These are phyloP conservation scores for Cerrena zonata DNA, from an alignment of 1,284 basidiomycete species.

Conservation along the genomic window DNA sequence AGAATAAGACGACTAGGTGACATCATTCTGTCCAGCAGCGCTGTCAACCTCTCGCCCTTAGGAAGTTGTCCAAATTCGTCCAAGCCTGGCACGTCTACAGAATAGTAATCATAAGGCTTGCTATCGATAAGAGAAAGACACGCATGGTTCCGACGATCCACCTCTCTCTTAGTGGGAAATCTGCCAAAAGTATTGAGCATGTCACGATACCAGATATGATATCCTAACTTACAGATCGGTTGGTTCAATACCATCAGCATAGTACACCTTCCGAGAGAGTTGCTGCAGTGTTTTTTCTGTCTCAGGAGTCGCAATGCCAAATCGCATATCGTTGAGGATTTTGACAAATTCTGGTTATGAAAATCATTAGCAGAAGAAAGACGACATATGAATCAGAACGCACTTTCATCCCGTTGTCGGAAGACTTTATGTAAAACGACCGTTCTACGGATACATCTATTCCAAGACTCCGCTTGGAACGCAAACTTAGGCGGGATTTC, in stretches of 20 bases:
- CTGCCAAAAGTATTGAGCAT: constrained; percentile 28
- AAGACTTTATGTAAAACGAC: constrained; percentile 35
- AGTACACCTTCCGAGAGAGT: constrained; percentile 55
- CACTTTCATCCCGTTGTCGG: constrained; percentile 50
- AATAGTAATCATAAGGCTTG: constrained; percentile 30
- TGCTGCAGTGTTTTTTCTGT: constrained; percentile 51
- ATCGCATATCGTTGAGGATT: constrained; percentile 70
- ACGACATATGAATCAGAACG: constrained; percentile 11
- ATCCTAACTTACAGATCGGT: constrained; percentile 63
- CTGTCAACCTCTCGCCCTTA: constrained; percentile 14
- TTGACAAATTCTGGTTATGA: constrained; percentile 47
- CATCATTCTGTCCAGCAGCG: constrained; percentile 24
- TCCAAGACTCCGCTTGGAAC: constrained; percentile 67
- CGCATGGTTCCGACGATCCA: constrained; percentile 48
- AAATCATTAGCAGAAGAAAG: background rate
- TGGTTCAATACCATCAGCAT: constrained; percentile 70
- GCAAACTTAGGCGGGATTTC: constrained; percentile 42
- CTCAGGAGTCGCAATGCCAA: constrained; percentile 41
- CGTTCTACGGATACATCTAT: constrained; percentile 32
- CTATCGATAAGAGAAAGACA: constrained; percentile 35
- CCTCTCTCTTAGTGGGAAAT: constrained; percentile 59
- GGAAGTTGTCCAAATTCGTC: constrained; percentile 21
- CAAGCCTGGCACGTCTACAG: constrained; percentile 31
- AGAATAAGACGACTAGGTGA: constrained; percentile 12
- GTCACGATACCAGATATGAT: background rate